Conservation (phyloP, 1,139 yeast species). For the Pichia sp. region DNA sequence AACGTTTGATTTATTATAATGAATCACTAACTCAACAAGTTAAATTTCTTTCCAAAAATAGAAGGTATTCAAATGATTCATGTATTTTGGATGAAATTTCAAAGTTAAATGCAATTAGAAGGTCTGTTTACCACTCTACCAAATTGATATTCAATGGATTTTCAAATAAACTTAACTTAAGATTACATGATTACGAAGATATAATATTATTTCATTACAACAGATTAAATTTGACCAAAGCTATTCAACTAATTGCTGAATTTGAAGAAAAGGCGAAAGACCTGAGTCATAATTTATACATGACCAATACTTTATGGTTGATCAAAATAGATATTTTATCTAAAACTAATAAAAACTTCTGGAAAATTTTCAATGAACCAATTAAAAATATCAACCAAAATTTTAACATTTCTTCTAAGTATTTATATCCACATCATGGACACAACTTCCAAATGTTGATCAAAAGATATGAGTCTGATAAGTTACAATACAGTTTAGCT, state of each 20-base stretch:
- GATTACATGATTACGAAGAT: conserved; percentile 22
- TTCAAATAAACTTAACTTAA: neutral
- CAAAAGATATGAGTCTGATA: conserved; percentile 9
- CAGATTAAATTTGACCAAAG: conserved; percentile 14
- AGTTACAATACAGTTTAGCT: conserved; percentile 7
- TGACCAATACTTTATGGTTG: conserved; percentile 24
- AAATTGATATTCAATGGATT: conserved; percentile 6
- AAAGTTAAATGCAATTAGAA: neutral
- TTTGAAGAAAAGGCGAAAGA: conserved; percentile 15
- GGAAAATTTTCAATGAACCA: conserved; percentile 22
- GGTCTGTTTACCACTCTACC: conserved; percentile 3
- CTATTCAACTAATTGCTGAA: conserved; percentile 18
- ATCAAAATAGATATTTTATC: conserved; percentile 23
- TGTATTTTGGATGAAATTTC: neutral
- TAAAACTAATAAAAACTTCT: conserved; percentile 20
- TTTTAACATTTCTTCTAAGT: conserved; percentile 11
- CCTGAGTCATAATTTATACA: conserved; percentile 1
- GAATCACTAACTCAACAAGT: conserved; percentile 2
- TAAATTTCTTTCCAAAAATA: conserved; percentile 8
- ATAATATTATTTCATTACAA: conserved; percentile 19
- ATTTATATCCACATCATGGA: conserved; percentile 16
- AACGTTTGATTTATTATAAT: conserved; percentile 4
- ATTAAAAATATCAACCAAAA: conserved; percentile 15
- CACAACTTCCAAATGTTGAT: conserved; percentile 9
- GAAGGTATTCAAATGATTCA: neutral